Evolutionary conservation across 768 basidiomycete genomes (phyloP).

Genomic region (Rhizopogon vesiculosus): DNA sequence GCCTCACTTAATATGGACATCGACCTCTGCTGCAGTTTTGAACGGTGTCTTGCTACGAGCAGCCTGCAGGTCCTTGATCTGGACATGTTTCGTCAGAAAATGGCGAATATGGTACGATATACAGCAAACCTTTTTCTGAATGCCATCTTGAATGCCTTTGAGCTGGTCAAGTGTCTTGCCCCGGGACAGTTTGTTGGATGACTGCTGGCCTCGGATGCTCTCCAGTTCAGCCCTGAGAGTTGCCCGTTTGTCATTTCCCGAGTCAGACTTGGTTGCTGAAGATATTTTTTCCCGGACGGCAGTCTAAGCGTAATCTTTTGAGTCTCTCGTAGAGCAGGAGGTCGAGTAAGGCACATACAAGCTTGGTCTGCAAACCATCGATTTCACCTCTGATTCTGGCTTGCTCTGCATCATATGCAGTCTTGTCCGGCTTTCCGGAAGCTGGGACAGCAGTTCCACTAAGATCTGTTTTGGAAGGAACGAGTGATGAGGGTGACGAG

Average conservation of each 20-base stretch:
- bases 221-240: constrained; percentile 81
- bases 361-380: constrained; percentile 71
- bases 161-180: constrained; percentile 74
- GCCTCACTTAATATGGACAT: constrained; percentile 78
- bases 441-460: constrained; percentile 17
- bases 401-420: constrained; percentile 80
- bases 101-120: not conserved
- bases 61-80: constrained; percentile 87
- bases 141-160: constrained; percentile 68
- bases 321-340: not conserved
- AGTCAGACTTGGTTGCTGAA: constrained; percentile 51
- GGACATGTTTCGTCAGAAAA: constrained; percentile 3
- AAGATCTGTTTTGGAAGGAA: constrained; percentile 13
- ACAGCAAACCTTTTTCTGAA: constrained; percentile 71
- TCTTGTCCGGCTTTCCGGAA: constrained; percentile 79
- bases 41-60: constrained; percentile 73
- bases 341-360: constrained; percentile 47
- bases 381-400: constrained; percentile 79
- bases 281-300: constrained; percentile 74
- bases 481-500: constrained; percentile 24
- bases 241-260: constrained; percentile 67
- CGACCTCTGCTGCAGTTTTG: constrained; percentile 82
- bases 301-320: constrained; percentile 36
- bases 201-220: constrained; percentile 71
- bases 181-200: constrained; percentile 65